phyloP scores from a whole-genome alignment of 2,329 filamentous ascomycete species.

The Pochonia chlamydosporia region DNA sequence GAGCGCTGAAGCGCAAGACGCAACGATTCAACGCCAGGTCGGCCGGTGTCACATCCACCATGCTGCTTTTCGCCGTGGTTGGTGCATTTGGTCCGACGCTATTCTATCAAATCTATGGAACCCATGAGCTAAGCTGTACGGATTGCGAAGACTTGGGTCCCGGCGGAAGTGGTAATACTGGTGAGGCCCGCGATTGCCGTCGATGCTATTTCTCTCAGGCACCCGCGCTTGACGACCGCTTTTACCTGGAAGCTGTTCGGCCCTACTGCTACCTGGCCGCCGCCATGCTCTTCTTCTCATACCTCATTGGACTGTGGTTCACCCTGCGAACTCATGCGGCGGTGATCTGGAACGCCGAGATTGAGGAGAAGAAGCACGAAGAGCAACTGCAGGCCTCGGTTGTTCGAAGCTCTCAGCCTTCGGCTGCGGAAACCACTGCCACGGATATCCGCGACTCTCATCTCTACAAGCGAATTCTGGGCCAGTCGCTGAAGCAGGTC shows the following conservation, averaged over 20 bases:
- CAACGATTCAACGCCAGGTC: slow-evolving; percentile 97
- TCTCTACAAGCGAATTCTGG: slow-evolving; percentile 88
- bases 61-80: slow-evolving; percentile 94
- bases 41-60: slow-evolving; percentile 93
- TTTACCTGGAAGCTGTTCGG: slow-evolving; percentile 84
- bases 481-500: slow-evolving; percentile 80
- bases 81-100: slow-evolving; percentile 92
- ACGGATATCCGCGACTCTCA: slow-evolving; percentile 79
- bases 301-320: slow-evolving; percentile 90
- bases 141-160: slow-evolving; percentile 46
- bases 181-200: slow-evolving; percentile 66
- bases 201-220: slow-evolving; percentile 91
- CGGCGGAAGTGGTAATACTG: slow-evolving; percentile 24
- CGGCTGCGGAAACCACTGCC: slow-evolving; percentile 41
- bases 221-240: slow-evolving; percentile 76
- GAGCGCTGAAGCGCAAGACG: slow-evolving; percentile 94
- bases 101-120: slow-evolving; percentile 98
- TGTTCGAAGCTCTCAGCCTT: slow-evolving; percentile 28
- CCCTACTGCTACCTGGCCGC: slow-evolving; percentile 92
- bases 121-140: slow-evolving; percentile 87
- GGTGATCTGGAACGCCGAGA: slow-evolving; percentile 89
- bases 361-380: slow-evolving; percentile 68
- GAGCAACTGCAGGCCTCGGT: slow-evolving; percentile 35
- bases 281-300: slow-evolving; percentile 80
- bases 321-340: slow-evolving; percentile 93